Evolutionary conservation across 2,329 filamentous ascomycete genomes (phyloP).

Genomic region (Aspergillus felis): DNA sequence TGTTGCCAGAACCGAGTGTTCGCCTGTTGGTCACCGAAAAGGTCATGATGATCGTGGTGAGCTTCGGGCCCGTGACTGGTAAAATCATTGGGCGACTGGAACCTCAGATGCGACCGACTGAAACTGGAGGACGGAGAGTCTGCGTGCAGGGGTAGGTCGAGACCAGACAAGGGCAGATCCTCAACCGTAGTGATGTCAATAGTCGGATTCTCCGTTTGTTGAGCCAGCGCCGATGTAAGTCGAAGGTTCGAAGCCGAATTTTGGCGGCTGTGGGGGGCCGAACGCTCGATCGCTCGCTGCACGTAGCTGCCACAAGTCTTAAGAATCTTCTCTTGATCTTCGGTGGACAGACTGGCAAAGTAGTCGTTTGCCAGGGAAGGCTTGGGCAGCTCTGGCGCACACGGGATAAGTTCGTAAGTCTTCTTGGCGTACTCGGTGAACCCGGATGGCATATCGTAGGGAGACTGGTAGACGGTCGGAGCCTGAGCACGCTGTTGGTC

Average conservation of each 20-base stretch:
- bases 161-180: constrained; percentile 33
- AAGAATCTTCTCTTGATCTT: constrained; percentile 41
- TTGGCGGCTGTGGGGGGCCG: constrained; percentile 34
- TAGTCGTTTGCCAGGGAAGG: constrained; percentile 40
- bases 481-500: constrained; percentile 36
- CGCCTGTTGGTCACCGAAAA: constrained; percentile 44
- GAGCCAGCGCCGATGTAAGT: constrained; percentile 35
- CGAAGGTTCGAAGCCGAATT: constrained; percentile 37
- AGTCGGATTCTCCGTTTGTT: constrained; percentile 38
- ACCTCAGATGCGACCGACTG: constrained; percentile 39
- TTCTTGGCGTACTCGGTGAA: constrained; percentile 40
- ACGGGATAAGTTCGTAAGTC: constrained; percentile 34
- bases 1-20: constrained; percentile 44
- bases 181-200: constrained; percentile 42
- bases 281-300: constrained; percentile 36
- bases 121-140: constrained; percentile 43
- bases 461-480: constrained; percentile 40
- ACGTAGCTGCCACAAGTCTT: constrained; percentile 41
- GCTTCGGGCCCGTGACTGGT: constrained; percentile 32
- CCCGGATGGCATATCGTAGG: constrained; percentile 42
- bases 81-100: constrained; percentile 41
- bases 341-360: constrained; percentile 37
- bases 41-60: constrained; percentile 40
- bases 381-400: constrained; percentile 32
- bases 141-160: constrained; percentile 38